Evolutionary conservation across 2,329 filamentous ascomycete species (phyloP).

Genomic region (Colletotrichum simmondsii): DNA sequence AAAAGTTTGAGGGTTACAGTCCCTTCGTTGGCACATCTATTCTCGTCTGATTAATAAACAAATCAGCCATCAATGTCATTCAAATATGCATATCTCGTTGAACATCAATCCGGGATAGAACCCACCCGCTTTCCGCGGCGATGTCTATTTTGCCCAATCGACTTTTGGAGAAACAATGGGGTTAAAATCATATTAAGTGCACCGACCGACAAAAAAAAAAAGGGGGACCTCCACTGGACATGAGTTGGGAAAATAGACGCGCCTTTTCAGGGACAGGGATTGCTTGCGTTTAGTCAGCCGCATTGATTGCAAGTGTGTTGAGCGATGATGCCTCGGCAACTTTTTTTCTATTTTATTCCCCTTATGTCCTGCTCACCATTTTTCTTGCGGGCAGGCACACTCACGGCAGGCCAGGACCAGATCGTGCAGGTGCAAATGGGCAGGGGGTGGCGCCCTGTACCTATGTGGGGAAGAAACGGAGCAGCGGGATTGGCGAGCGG

Average conservation of each 20-base stretch:
- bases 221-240: not conserved
- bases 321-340: constrained; percentile 31
- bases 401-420: no score
- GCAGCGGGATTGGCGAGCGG: not conserved
- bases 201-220: not conserved
- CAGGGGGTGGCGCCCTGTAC: constrained; percentile 13
- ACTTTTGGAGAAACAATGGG: not conserved
- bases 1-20: no score
- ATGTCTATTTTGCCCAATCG: not conserved
- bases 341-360: not conserved
- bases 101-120: no score
- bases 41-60: no score
- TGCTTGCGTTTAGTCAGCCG: not conserved
- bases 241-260: not conserved
- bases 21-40: no score
- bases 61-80: no score
- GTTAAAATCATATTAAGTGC: not conserved
- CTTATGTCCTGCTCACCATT: not conserved
- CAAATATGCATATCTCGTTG: no score
- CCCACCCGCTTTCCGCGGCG: no score
- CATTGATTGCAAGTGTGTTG: not conserved
- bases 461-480: constrained; percentile 14
- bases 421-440: not conserved
- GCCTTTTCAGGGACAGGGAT: constrained; percentile 7
- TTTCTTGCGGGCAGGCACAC: not conserved